Evolutionary conservation across 306 rosid species (phyloP).

Genomic region (Hippophae tibetana): DNA sequence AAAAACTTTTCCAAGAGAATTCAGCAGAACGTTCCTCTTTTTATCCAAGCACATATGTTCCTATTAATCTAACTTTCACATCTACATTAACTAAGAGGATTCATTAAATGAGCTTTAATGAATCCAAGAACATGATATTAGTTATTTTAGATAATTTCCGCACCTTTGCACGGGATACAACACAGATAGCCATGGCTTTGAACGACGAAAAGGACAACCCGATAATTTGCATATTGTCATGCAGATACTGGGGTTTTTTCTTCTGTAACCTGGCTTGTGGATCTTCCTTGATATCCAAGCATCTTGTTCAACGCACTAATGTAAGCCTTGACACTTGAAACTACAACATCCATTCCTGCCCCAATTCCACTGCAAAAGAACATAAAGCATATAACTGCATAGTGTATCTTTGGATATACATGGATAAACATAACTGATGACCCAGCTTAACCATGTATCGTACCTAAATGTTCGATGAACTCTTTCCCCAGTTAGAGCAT

Average conservation of each 20-base stretch:
- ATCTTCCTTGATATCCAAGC: conserved; percentile 50
- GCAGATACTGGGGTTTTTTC: conserved; percentile 29
- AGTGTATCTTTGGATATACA: neutral
- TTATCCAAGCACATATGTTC: too few species aligned
- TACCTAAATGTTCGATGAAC: conserved; percentile 74
- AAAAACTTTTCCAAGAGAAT: too few species aligned
- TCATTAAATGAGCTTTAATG: too few species aligned
- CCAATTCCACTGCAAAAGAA: conserved; percentile 58
- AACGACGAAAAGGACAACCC: too few species aligned
- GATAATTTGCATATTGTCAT: neutral
- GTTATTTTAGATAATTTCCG: too few species aligned
- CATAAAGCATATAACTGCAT: neutral
- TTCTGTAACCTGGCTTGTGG: conserved; percentile 10
- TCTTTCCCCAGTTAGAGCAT: conserved; percentile 53
- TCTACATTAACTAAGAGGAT: too few species aligned
- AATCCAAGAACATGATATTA: too few species aligned
- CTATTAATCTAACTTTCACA: too few species aligned
- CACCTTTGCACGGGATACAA: too few species aligned
- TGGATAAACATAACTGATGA: conserved; percentile 12
- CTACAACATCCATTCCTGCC: conserved; percentile 91
- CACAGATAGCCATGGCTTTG: too few species aligned
- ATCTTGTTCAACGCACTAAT: conserved; percentile 77
- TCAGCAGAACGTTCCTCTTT: too few species aligned
- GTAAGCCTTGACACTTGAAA: conserved; percentile 93
- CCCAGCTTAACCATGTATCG: conserved; percentile 5